Evolutionary conservation across 257 asterid species (phyloP), one percentile per base, ranked within the genome.

Genomic region (Solanum verrucosum): DNA sequence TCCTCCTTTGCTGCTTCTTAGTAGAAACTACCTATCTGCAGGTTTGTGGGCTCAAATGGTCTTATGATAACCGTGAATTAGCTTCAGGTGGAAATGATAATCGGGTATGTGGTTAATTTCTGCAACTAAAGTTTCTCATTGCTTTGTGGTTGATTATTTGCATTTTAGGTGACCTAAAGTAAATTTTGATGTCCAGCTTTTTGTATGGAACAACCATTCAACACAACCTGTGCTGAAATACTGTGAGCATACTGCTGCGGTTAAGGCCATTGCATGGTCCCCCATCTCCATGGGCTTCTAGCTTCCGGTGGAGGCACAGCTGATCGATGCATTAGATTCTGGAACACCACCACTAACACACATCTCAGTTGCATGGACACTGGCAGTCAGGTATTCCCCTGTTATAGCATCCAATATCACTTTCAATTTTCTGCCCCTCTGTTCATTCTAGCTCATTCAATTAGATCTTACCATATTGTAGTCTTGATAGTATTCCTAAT

Each of bases 31-130:
- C 93, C 13, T 87, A 15, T 70, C 70, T 87, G 20, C 89, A 97
- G 99, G 99, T 97, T 88, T 97, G 99, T 92, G 99, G 99, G 86
- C 93, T 97, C 92, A 97, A 96, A 94, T 97, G 99, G 99, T 97
- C 99, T 18, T 93, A 93, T 87, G 99, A 97, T 91, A 96, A 93
- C 91, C 95, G 98, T 42, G 98, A 97, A 91, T 91, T 97, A 91
- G 99, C 99, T 89, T 97, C 99, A 1, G 99, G 99, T 88, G 99
- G 99, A 90, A 97, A 96, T 91, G 99, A 97, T 89, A 96, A 96
- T 88, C 89, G 95, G 81, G 99, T 97, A 91, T 90, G 98, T 46
- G 6, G 70, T 81, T 81, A 8, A 18, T 81, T 12, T 46, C 68
- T 29, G 13, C 42, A 46, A 16, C 68, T 49, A 72, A 78, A 73